phyloP scores from a whole-genome alignment of 2,329 filamentous ascomycete genomes.

The Ophiostoma angusticollis region DNA sequence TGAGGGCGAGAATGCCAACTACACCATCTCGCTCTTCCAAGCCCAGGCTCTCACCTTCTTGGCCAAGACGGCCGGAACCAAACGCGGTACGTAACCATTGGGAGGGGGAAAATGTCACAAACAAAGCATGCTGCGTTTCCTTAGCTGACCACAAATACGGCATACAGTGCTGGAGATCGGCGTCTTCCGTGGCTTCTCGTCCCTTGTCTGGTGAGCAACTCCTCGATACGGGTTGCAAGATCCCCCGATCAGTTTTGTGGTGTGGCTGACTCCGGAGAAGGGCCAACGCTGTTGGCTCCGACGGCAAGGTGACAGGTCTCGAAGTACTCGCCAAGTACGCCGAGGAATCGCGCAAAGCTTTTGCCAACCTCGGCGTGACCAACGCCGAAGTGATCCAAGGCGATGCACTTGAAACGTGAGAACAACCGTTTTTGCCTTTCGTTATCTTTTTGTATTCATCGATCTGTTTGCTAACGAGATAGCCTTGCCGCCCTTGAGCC shows the following conservation, averaged over 20 bases:
- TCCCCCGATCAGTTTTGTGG: too few relatives aligned
- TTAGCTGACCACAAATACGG: neutral
- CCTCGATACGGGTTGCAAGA: too few relatives aligned
- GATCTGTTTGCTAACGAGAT: neutral
- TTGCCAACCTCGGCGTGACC: slow-evolving; percentile 25
- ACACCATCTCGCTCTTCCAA: slow-evolving; percentile 18
- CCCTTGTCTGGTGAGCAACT: slow-evolving; percentile 27
- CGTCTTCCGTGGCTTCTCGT: slow-evolving; percentile 36
- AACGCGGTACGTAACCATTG: slow-evolving; percentile 14
- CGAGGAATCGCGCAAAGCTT: slow-evolving; percentile 25
- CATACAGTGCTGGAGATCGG: slow-evolving; percentile 37
- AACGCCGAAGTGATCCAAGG: slow-evolving; percentile 36
- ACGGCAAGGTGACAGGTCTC: slow-evolving; percentile 30
- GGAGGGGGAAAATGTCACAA: neutral
- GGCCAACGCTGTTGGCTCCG: slow-evolving; percentile 30
- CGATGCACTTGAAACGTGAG: slow-evolving; percentile 33
- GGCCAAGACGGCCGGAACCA: slow-evolving; percentile 27
- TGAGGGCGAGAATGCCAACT: slow-evolving; percentile 12
- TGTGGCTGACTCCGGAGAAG: neutral
- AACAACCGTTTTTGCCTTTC: too few relatives aligned
- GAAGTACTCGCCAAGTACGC: slow-evolving; percentile 34
- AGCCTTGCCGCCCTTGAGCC: slow-evolving; percentile 23
- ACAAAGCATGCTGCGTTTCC: neutral
- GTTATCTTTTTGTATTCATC: neutral
- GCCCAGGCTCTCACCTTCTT: slow-evolving; percentile 24